phyloP scores from a whole-genome alignment of 192 early-diverging fungal genomes.

The Coemansia sp. region DNA sequence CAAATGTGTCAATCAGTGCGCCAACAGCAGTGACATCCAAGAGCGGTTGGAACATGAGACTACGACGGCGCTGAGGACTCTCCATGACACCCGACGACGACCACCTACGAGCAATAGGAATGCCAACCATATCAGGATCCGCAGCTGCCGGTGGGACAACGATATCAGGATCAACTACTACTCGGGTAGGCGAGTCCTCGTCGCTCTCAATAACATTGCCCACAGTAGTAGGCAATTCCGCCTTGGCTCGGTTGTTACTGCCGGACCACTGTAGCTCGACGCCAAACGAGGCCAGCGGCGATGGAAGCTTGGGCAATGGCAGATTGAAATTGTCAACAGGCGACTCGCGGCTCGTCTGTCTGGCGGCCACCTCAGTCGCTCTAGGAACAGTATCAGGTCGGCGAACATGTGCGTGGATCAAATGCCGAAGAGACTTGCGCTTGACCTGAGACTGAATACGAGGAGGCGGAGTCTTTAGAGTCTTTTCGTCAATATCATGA shows the following conservation, averaged over 20 bases:
- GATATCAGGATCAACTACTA: neutral
- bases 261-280: slow-evolving; percentile 5
- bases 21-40: slow-evolving; percentile 41
- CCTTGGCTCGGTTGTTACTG: neutral
- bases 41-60: slow-evolving; percentile 49
- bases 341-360: neutral
- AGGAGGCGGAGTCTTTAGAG: neutral
- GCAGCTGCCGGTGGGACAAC: too few species aligned
- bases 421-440: slow-evolving; percentile 8
- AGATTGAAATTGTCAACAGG: neutral
- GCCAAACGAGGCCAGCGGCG: slow-evolving; percentile 24
- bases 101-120: neutral
- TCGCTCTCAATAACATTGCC: slow-evolving; percentile 1
- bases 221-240: neutral
- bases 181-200: neutral
- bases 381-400: neutral
- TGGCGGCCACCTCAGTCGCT: neutral
- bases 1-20: slow-evolving; percentile 36
- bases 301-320: slow-evolving; percentile 24
- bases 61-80: slow-evolving; percentile 32
- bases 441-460: slow-evolving; percentile 8
- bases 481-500: neutral
- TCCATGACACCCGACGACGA: neutral
- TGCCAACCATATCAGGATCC: neutral
- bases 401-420: neutral